phyloP scores from a whole-genome alignment of 805 yeast species.

The Hanseniaspora pseudoguilliermondii region DNA sequence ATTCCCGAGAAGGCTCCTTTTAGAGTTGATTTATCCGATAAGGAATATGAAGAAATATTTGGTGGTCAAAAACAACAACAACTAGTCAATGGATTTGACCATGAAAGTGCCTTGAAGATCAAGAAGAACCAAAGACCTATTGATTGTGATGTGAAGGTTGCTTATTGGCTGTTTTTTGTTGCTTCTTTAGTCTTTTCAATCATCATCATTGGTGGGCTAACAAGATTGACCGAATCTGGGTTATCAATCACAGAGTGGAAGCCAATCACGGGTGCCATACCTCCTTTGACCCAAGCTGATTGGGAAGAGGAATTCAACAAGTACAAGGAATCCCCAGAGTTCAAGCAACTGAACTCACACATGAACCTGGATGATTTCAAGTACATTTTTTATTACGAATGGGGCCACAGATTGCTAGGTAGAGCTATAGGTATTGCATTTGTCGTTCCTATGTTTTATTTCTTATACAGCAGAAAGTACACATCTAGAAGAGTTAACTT shows the following conservation, averaged over 20 bases:
- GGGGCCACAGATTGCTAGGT: conserved; percentile 92
- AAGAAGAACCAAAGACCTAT: conserved; percentile 18
- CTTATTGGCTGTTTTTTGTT: conserved; percentile 79
- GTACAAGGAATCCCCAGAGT: conserved; percentile 82
- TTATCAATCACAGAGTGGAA: conserved; percentile 95
- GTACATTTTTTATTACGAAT: conserved; percentile 91
- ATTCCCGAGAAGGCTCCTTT: not conserved
- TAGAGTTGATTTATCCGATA: not conserved
- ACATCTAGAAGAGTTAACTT: conserved; percentile 56
- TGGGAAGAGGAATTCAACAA: conserved; percentile 79
- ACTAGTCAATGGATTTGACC: not conserved
- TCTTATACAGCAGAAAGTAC: conserved; percentile 49
- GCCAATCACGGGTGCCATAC: conserved; percentile 90
- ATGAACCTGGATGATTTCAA: conserved; percentile 77
- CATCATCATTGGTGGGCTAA: conserved; percentile 90
- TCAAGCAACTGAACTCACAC: conserved; percentile 74
- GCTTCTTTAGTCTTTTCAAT: conserved; percentile 87
- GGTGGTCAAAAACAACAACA: not conserved
- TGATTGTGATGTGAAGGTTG: conserved; percentile 49
- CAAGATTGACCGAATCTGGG: conserved; percentile 92
- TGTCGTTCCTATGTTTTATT: conserved; percentile 69
- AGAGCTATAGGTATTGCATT: conserved; percentile 77
- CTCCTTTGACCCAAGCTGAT: conserved; percentile 67
- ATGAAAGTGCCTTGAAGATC: conserved; percentile 14
- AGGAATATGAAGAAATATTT: conserved; percentile 2